These are phyloP conservation scores for Mrakia hoshinonis DNA, from an alignment of 768 basidiomycete genomes.

Conservation along the genomic window DNA sequence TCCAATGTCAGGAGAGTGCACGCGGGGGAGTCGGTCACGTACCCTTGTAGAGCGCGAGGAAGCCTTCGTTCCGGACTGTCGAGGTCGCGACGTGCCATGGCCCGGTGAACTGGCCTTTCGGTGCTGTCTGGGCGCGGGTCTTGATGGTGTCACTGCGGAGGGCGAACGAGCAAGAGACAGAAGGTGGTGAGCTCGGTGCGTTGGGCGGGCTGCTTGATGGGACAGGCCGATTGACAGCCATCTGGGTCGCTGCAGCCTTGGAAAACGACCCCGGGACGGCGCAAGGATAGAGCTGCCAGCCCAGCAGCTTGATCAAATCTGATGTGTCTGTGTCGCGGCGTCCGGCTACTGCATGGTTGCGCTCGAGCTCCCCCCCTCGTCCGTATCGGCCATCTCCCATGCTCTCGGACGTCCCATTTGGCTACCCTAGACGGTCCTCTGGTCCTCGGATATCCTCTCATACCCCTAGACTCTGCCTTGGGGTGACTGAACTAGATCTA, in stretches of 20 bases:
- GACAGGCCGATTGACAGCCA: no score
- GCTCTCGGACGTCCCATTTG: no score
- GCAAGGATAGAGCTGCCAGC: no score
- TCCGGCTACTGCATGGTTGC: no score
- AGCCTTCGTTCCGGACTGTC: slow-evolving; percentile 76
- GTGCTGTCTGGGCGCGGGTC: slow-evolving; percentile 63
- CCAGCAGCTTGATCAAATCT: no score
- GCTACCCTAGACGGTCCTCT: no score
- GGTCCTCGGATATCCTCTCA: background rate
- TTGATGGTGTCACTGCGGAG: slow-evolving; percentile 59
- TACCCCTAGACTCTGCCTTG: background rate
- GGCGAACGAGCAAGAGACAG: background rate
- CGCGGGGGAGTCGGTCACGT: slow-evolving; percentile 20
- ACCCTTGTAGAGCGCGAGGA: slow-evolving; percentile 94
- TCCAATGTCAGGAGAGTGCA: background rate
- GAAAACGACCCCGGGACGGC: no score
- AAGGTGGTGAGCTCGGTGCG: background rate
- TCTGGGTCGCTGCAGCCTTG: no score
- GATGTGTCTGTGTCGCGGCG: no score
- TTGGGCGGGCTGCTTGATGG: background rate
- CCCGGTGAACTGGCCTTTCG: slow-evolving; percentile 56
- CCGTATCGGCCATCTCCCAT: no score
- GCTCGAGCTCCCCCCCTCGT: no score
- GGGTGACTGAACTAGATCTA: no score
- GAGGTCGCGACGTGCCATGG: slow-evolving; percentile 81